Percentiles rank a stretch among this genome's conserved stretches.
Conservation (phyloP, 345 rosid genomes). For the Syzygium jambos region DNA sequence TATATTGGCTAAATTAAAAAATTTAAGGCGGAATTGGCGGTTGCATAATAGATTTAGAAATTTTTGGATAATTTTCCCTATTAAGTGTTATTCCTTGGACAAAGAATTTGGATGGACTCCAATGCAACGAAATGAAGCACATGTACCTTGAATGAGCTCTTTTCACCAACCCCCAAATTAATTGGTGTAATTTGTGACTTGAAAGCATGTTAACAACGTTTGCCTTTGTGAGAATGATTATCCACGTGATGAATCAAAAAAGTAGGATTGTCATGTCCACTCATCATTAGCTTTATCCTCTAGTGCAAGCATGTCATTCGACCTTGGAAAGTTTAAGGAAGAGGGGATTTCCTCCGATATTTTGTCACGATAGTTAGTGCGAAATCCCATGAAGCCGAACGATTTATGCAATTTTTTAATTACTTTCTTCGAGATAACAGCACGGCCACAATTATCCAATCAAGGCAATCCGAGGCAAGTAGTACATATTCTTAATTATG, state of each 20-base stretch:
- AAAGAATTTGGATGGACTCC: background rate
- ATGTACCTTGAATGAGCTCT: background rate
- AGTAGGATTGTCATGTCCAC: background rate
- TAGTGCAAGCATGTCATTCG: background rate
- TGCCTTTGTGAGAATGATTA: background rate
- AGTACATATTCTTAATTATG: background rate
- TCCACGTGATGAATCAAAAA: background rate
- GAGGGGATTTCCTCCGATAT: background rate
- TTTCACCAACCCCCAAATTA: background rate
- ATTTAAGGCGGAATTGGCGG: rapidly evolving
- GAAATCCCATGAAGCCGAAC: background rate
- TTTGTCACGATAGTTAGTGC: background rate
- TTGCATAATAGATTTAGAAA: background rate
- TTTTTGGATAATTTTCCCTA: background rate
- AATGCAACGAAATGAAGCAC: background rate
- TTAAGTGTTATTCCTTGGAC: background rate
- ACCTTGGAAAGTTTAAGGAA: background rate
- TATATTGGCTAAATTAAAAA: background rate
- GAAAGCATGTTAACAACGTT: background rate
- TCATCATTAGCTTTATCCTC: background rate
- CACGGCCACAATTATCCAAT: background rate
- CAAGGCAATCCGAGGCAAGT: background rate
- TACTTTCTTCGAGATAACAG: background rate
- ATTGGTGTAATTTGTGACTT: background rate
- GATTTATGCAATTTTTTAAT: background rate